Evolutionary conservation across 2,329 filamentous ascomycete genomes (phyloP).

Genomic region (Fusarium aywerte): DNA sequence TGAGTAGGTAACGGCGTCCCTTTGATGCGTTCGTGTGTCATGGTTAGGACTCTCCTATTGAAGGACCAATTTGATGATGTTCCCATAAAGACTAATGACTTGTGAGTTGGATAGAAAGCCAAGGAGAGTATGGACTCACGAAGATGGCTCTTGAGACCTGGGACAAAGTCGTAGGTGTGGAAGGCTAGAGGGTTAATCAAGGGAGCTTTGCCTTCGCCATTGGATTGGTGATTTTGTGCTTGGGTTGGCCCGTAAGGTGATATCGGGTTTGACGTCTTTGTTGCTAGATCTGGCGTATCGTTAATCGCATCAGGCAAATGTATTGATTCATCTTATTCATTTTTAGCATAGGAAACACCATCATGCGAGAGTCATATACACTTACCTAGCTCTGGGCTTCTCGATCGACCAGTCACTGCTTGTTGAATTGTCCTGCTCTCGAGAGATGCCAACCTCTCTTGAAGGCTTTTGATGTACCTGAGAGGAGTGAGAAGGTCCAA

Average conservation of each 20-base stretch:
- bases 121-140: background rate
- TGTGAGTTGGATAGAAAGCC: background rate
- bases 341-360: background rate
- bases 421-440: slow-evolving; percentile 8
- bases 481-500: background rate
- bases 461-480: slow-evolving; percentile 31
- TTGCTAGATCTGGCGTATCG: background rate
- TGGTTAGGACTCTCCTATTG: slow-evolving; percentile 36
- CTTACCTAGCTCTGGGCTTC: slow-evolving; percentile 9
- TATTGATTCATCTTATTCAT: background rate
- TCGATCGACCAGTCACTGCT: background rate
- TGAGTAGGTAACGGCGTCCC: slow-evolving; percentile 25
- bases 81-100: slow-evolving; percentile 29
- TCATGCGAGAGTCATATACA: no score
- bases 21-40: slow-evolving; percentile 33
- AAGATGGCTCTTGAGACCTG: slow-evolving; percentile 17
- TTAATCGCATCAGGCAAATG: background rate
- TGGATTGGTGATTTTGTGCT: background rate
- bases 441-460: slow-evolving; percentile 22
- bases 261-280: slow-evolving; percentile 7
- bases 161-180: slow-evolving; percentile 37
- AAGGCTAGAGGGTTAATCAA: slow-evolving; percentile 35
- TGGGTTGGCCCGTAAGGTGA: slow-evolving; percentile 1
- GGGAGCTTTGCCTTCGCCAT: slow-evolving; percentile 25
- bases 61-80: slow-evolving; percentile 40